Conservation (phyloP, 495 filamentous ascomycete species). For the Neurospora discreta region DNA sequence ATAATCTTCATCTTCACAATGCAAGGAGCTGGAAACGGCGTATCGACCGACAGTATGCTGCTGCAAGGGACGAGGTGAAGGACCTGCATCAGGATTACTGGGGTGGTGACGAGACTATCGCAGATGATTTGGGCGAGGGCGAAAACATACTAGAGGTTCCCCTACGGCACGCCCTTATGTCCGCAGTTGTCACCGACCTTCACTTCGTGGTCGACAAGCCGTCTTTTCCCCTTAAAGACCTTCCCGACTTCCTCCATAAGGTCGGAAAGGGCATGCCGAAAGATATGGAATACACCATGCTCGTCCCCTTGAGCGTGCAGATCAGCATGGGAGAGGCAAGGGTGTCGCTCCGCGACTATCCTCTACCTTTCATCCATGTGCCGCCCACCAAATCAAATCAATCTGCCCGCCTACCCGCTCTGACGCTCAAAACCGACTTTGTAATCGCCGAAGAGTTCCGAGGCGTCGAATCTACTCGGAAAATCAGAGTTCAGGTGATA, state of each 20-base stretch:
- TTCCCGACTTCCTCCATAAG: conserved; percentile 69
- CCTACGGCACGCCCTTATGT: conserved; percentile 75
- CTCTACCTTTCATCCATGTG: conserved; percentile 82
- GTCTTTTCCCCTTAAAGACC: conserved; percentile 71
- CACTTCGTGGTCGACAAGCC: conserved; percentile 85
- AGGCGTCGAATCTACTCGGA: conserved; percentile 61
- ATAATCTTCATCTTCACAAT: conserved; percentile 67
- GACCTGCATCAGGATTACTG: conserved; percentile 74
- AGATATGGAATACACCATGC: conserved; percentile 77
- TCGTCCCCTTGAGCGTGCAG: conserved; percentile 82
- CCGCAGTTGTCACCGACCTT: conserved; percentile 70
- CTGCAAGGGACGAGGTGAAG: conserved; percentile 61
- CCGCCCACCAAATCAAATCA: conserved; percentile 72
- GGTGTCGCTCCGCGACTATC: conserved; percentile 81
- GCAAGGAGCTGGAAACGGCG: conserved; percentile 86
- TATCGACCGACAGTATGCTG: conserved; percentile 63
- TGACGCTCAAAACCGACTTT: conserved; percentile 82
- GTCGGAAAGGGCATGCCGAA: conserved; percentile 94
- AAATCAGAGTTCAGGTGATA: conserved; percentile 75
- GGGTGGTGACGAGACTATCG: conserved; percentile 62
- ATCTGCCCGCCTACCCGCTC: conserved; percentile 65
- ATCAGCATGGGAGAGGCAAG: conserved; percentile 86
- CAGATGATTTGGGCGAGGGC: conserved; percentile 66
- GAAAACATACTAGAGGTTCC: conserved; percentile 83
- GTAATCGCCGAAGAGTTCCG: conserved; percentile 93